phyloP scores from a whole-genome alignment of 306 rosid species.

The Begonia fuchsioides region DNA sequence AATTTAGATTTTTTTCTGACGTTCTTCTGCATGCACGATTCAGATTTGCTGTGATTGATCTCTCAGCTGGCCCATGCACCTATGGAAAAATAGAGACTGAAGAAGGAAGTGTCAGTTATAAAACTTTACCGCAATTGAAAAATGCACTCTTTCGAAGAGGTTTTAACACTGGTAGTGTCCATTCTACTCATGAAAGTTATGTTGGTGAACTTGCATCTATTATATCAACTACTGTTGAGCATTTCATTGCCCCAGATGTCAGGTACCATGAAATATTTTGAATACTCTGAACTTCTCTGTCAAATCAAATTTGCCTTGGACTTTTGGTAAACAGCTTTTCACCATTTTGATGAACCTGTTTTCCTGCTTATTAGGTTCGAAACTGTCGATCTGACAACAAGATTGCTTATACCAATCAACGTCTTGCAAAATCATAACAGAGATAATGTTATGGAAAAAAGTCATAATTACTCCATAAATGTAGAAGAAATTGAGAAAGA shows the following conservation, averaged over 20 bases:
- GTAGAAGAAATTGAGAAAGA: constrained; percentile 61
- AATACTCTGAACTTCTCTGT: no score
- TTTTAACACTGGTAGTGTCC: constrained; percentile 21
- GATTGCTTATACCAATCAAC: constrained; percentile 83
- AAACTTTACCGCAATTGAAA: constrained; percentile 66
- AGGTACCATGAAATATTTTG: constrained; percentile 20
- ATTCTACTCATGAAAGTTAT: constrained; percentile 52
- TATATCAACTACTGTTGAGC: constrained; percentile 77
- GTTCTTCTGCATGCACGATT: constrained; percentile 17
- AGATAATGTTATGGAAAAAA: constrained; percentile 67
- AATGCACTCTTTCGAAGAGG: constrained; percentile 36
- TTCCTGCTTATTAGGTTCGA: constrained; percentile 43
- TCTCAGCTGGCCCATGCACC: constrained; percentile 95
- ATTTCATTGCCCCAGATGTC: constrained; percentile 89
- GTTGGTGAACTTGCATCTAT: constrained; percentile 88
- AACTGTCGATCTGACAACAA: constrained; percentile 77
- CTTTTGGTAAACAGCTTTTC: no score
- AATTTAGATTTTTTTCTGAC: constrained; percentile 12
- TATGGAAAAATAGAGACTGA: constrained; percentile 97
- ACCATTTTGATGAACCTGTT: constrained; percentile 15
- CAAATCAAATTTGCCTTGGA: no score
- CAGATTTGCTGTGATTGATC: constrained; percentile 91
- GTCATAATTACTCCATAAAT: constrained; percentile 76
- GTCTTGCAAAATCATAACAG: constrained; percentile 89
- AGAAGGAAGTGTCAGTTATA: constrained; percentile 78